Conservation (phyloP, 306 rosid genomes). For the Pueraria montana region DNA sequence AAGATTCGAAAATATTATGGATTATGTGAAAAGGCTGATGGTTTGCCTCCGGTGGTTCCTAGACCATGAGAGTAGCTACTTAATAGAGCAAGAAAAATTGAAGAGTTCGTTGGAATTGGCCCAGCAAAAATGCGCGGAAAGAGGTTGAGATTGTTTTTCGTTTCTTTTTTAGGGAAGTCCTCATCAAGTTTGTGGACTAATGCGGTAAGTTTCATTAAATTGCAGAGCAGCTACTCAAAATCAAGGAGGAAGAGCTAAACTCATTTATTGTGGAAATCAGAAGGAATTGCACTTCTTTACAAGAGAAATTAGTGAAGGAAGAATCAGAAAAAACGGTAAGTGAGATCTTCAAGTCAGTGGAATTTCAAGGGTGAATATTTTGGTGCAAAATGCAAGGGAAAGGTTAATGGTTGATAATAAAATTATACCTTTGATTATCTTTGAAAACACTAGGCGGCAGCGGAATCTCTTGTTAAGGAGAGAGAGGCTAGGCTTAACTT, state of each 20-base stretch:
- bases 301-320: conserved; percentile 84
- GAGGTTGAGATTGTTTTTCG: too few relatives aligned
- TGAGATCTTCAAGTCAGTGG: conserved; percentile 31
- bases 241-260: conserved; percentile 93
- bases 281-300: conserved; percentile 70
- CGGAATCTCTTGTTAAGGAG: conserved; percentile 82
- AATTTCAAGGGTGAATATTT: conserved; percentile 3
- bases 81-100: too few relatives aligned
- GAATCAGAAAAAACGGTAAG: conserved; percentile 88
- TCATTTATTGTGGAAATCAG: conserved; percentile 82
- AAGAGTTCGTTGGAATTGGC: too few relatives aligned
- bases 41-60: too few relatives aligned
- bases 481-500: conserved; percentile 74
- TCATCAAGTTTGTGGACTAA: conserved; percentile 13
- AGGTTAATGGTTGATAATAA: conserved; percentile 7
- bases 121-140: too few relatives aligned
- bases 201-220: conserved; percentile 39
- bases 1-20: too few relatives aligned
- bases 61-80: too few relatives aligned
- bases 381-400: conserved; percentile 41
- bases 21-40: too few relatives aligned
- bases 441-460: conserved; percentile 67
- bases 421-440: conserved; percentile 28
- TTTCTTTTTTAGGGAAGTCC: neutral
- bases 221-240: conserved; percentile 72